phyloP scores from a whole-genome alignment of 2,329 filamentous ascomycete species.

The Zymoseptoria ardabiliae region DNA sequence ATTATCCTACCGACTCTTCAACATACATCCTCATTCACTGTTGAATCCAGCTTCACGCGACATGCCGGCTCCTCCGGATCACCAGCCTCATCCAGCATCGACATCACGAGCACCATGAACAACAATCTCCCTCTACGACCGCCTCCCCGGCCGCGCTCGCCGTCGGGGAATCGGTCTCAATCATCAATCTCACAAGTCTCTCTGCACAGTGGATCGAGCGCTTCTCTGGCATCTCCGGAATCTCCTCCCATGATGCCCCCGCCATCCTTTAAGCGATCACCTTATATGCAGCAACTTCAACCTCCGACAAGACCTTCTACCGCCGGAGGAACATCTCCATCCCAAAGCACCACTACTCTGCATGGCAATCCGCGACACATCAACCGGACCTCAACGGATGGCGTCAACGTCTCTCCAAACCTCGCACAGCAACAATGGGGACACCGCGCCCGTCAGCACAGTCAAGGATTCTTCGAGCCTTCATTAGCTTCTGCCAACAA shows the following conservation, averaged over 20 bases:
- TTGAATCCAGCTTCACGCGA: neutral
- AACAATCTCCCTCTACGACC: constrained; percentile 24
- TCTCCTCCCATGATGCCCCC: constrained; percentile 30
- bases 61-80: neutral
- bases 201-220: constrained; percentile 28
- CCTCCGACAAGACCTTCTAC: constrained; percentile 25
- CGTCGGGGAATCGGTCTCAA: constrained; percentile 26
- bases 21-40: neutral
- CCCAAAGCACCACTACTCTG: constrained; percentile 25
- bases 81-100: neutral
- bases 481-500: constrained; percentile 41
- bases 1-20: neutral
- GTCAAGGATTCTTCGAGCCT: constrained; percentile 70
- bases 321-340: constrained; percentile 25
- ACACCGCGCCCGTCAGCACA: constrained; percentile 61
- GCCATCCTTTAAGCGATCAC: constrained; percentile 31
- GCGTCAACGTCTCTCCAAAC: constrained; percentile 20
- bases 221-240: constrained; percentile 33
- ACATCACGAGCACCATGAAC: constrained; percentile 16
- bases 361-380: constrained; percentile 30
- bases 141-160: constrained; percentile 26
- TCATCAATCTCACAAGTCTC: constrained; percentile 28
- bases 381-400: constrained; percentile 30
- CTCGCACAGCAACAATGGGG: constrained; percentile 30
- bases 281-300: constrained; percentile 27